Evolutionary conservation across 495 filamentous ascomycete species (phyloP).

Genomic region (Xeromyces bisporus): DNA sequence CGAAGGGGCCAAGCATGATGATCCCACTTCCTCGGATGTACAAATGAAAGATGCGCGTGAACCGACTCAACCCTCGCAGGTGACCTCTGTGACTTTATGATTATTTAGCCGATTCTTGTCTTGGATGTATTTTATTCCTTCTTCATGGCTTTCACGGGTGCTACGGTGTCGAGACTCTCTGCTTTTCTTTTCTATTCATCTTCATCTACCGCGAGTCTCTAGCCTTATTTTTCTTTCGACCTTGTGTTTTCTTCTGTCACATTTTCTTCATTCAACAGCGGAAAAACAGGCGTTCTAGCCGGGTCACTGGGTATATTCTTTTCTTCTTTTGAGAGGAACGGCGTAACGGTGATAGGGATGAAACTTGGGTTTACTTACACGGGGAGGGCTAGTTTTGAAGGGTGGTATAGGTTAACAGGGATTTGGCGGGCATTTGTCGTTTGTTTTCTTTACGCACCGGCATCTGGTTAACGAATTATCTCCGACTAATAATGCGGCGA

Average conservation of each 20-base stretch:
- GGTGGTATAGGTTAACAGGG: neutral
- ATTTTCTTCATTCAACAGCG: too few relatives aligned
- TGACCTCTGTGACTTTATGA: slow-evolving; percentile 16
- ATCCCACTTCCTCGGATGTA: slow-evolving; percentile 11
- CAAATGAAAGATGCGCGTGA: slow-evolving; percentile 18
- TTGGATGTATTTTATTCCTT: too few relatives aligned
- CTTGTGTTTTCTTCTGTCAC: neutral
- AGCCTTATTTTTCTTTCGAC: too few relatives aligned
- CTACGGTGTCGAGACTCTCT: too few relatives aligned
- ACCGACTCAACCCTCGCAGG: slow-evolving; percentile 10
- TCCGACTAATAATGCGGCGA: too few relatives aligned
- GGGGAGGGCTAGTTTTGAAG: neutral
- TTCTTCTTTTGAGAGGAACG: slow-evolving; percentile 1
- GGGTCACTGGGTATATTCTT: neutral
- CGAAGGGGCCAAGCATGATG: slow-evolving; percentile 7
- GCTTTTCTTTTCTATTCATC: too few relatives aligned
- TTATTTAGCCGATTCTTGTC: slow-evolving; percentile 3
- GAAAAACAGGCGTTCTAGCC: neutral
- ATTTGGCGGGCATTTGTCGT: neutral
- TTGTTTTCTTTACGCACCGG: too few relatives aligned
- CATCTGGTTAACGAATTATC: too few relatives aligned
- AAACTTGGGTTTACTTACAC: neutral
- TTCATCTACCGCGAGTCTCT: too few relatives aligned
- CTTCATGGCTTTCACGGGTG: too few relatives aligned
- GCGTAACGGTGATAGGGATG: neutral